These are phyloP conservation scores for Yamadazyma dendronema DNA, from an alignment of 1,139 yeast species.

Conservation along the genomic window DNA sequence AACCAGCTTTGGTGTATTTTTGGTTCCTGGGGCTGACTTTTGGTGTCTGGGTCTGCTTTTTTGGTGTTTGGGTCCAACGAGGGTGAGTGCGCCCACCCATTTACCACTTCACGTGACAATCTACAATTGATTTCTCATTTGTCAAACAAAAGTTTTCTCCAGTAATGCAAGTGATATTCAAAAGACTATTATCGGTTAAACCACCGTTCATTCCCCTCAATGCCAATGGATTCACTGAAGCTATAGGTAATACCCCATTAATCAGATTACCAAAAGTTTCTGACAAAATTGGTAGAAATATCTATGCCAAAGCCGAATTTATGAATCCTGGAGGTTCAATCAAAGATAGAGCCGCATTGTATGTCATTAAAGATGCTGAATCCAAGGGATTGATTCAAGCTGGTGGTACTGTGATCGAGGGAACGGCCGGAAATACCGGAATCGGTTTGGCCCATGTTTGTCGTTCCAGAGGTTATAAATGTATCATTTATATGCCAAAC, in stretches of 20 bases:
- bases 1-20: too few relatives aligned
- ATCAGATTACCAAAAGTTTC: conserved; percentile 64
- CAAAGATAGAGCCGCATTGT: conserved; percentile 87
- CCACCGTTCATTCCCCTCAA: conserved; percentile 60
- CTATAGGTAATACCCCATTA: conserved; percentile 87
- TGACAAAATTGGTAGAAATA: conserved; percentile 64
- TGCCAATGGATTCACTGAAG: conserved; percentile 67
- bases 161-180: conserved; percentile 7
- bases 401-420: conserved; percentile 60
- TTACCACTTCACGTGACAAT: conserved; percentile 2
- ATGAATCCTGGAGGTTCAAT: conserved; percentile 96
- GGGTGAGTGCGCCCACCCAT: background rate
- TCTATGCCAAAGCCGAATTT: conserved; percentile 86
- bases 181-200: conserved; percentile 10
- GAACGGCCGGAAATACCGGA: conserved; percentile 72
- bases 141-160: conserved; percentile 1
- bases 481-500: conserved; percentile 87
- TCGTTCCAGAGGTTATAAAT: conserved; percentile 76
- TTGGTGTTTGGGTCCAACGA: too few relatives aligned
- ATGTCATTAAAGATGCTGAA: conserved; percentile 78
- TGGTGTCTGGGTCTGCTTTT: too few relatives aligned
- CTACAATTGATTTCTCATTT: background rate
- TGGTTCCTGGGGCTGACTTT: too few relatives aligned
- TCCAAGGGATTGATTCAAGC: conserved; percentile 59
- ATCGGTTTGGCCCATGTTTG: conserved; percentile 89